Evolutionary conservation across 2,329 filamentous ascomycete species (phyloP).

Genomic region (Myriosclerotinia scirpicola): DNA sequence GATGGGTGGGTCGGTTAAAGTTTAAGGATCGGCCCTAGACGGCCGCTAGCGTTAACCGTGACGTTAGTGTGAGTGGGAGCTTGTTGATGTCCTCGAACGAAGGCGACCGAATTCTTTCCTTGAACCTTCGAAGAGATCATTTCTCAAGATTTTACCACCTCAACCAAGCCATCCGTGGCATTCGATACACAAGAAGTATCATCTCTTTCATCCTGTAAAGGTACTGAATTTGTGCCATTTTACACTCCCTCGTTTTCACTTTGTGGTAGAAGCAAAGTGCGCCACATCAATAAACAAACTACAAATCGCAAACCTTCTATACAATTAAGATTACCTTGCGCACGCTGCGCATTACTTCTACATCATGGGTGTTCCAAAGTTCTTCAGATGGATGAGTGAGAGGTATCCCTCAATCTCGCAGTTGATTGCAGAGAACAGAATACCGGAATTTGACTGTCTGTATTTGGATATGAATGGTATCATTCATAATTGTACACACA

Average conservation of each 20-base stretch:
- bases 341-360: conserved; percentile 11
- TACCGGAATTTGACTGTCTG: conserved; percentile 97
- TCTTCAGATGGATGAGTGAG: conserved; percentile 88
- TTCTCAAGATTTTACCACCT: conserved; percentile 18
- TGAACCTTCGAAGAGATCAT: conserved; percentile 17
- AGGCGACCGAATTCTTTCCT: neutral
- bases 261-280: conserved; percentile 37
- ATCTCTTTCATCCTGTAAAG: neutral
- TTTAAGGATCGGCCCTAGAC: conserved; percentile 19
- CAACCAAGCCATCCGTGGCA: neutral
- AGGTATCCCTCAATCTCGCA: conserved; percentile 98
- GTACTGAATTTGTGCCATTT: neutral
- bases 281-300: conserved; percentile 24
- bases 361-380: conserved; percentile 55
- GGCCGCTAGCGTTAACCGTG: conserved; percentile 19
- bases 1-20: conserved; percentile 29
- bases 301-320: conserved; percentile 23
- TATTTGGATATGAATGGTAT: conserved; percentile 99
- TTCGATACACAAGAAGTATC: conserved; percentile 4
- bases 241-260: conserved; percentile 23
- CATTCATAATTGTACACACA: conserved; percentile 97
- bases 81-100: conserved; percentile 19
- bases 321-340: conserved; percentile 7
- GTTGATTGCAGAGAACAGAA: conserved; percentile 96
- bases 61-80: conserved; percentile 13